phyloP scores from a whole-genome alignment of 129 eudicot species.

The Chrysanthemum seticuspe region DNA sequence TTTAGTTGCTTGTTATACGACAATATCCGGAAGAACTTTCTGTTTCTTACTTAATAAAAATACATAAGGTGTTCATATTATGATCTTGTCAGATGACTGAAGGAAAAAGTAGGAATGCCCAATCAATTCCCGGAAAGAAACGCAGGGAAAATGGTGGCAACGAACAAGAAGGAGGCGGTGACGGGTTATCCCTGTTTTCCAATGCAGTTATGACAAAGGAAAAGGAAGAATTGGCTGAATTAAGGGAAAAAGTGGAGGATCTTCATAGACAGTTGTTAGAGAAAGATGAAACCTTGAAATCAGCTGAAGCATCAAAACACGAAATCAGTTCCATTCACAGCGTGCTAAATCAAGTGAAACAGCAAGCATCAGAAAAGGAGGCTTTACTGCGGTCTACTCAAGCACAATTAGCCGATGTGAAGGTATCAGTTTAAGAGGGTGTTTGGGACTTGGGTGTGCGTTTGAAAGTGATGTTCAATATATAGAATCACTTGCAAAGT shows the following conservation, averaged over 20 bases:
- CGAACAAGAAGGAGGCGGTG: conserved; percentile 45
- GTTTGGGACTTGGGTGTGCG: too few relatives aligned
- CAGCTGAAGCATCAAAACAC: conserved; percentile 54
- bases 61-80: not conserved
- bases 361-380: conserved; percentile 61
- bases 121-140: conserved; percentile 60
- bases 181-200: conserved; percentile 47
- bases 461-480: too few relatives aligned
- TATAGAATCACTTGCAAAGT: too few relatives aligned
- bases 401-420: conserved; percentile 76
- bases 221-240: conserved; percentile 66
- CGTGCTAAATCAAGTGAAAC: conserved; percentile 59
- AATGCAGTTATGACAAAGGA: conserved; percentile 53
- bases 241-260: conserved; percentile 75
- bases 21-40: not conserved
- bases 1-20: not conserved
- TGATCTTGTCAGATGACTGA: conserved; percentile 52
- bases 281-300: conserved; percentile 81
- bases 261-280: conserved; percentile 63
- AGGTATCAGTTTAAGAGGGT: conserved; percentile 44
- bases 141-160: conserved; percentile 48
- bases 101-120: conserved; percentile 56
- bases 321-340: conserved; percentile 47
- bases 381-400: conserved; percentile 61
- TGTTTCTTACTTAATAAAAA: not conserved